phyloP scores from a whole-genome alignment of 805 yeast genomes.

The Candida maltosa region DNA sequence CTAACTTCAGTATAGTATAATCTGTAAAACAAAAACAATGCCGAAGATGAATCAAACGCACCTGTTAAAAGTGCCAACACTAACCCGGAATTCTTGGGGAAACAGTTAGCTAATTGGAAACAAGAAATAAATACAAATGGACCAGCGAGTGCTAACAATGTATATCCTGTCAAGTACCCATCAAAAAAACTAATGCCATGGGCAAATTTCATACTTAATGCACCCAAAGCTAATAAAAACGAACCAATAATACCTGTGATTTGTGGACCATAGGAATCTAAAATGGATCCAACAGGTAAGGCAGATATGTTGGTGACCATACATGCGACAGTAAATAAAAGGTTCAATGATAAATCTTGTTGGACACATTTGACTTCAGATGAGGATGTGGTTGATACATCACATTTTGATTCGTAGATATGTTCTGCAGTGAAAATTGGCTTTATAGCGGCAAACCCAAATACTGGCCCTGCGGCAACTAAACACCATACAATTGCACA shows the following conservation, averaged over 20 bases:
- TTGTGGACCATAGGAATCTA: conserved; percentile 80
- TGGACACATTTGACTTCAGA: conserved; percentile 48
- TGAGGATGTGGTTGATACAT: conserved; percentile 11
- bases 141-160: conserved; percentile 81
- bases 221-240: conserved; percentile 52
- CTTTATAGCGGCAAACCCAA: conserved; percentile 94
- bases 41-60: conserved; percentile 93
- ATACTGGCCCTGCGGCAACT: conserved; percentile 87
- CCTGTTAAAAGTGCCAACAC: conserved; percentile 83
- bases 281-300: conserved; percentile 72
- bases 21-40: conserved; percentile 74
- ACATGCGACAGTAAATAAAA: conserved; percentile 82
- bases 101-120: conserved; percentile 82
- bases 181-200: conserved; percentile 39
- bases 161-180: conserved; percentile 71
- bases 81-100: conserved; percentile 79
- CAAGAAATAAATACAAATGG: conserved; percentile 90
- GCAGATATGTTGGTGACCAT: conserved; percentile 84
- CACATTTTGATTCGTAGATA: conserved; percentile 65
- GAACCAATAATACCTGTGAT: conserved; percentile 76
- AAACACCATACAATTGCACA: conserved; percentile 88
- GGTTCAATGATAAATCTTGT: conserved; percentile 82
- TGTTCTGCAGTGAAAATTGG: conserved; percentile 78
- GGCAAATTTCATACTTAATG: conserved; percentile 45
- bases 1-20: conserved; percentile 49